Base-by-base conservation (phyloP, 768 basidiomycete genomes). In the Suillus bovinus region DNA sequence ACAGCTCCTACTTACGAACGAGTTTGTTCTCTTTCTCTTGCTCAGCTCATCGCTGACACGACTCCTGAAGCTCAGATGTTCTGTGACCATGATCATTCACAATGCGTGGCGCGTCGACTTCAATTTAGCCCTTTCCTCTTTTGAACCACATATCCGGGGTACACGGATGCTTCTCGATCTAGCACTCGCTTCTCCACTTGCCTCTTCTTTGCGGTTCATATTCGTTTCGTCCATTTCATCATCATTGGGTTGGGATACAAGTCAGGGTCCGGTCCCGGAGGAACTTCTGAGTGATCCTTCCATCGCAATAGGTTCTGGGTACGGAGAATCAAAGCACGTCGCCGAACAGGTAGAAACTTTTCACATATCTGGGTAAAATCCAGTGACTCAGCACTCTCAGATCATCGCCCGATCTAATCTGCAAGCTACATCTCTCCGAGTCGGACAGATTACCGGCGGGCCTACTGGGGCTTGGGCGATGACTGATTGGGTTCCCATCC, bases 71-170 rank as follows among this genome's bases (percentile, higher is more conserved):
- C 60, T 47, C 47, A 49, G 31, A 39, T n/a, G 60, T 27, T 64
- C 63, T 0, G 68, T 76, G 33, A 69, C 69, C 14, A 61, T 69
- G 74, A 47, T 76, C 31, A 68, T 76, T 2, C 74, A 76, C 62
- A 76, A 76, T 56, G 78, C 76, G 4, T 79, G 75, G 78, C 64
- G 68, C 24, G 67, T 80, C 11, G 74, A 81, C 56, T 79, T 79
- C 65, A 79, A 79, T 46, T 67, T 75, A 5, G 65, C 74, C 0
- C 63, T 80, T 9, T 38, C 61, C 0, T 77, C 78, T 0, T 80
- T 72, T 58, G 75, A 80, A 61, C 64, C 72, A 0, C 69, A 75
- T 46, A 64, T 81, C 29, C 70, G 68, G 0, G 74, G 73, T 1
- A 68, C 68, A 5, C 64, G 74, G n/a, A 66, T 69, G 34, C 65